Evolutionary conservation across 768 basidiomycete species (phyloP), one percentile per base, ranked within the genome.

Genomic region (Tremella yokohamensis): DNA sequence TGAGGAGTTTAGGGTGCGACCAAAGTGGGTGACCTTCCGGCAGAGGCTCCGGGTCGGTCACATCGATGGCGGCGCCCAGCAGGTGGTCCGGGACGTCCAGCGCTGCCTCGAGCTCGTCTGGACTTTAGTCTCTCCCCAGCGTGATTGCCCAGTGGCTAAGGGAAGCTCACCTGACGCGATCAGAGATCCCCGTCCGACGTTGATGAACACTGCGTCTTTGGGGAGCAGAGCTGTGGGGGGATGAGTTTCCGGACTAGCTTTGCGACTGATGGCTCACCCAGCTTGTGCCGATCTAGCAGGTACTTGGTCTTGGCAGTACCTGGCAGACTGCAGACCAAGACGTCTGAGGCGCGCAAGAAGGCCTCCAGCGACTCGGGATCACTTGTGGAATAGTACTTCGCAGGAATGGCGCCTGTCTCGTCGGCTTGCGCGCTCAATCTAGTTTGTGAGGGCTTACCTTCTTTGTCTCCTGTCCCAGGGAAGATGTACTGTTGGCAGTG

Each of bases 21-120:
- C 57, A 79, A 16, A 79, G 64, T 3, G 72, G 66, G 59, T 78
- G 76, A 19, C 58, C 45, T 6, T 51, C 19, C 0, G 77, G 73
- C 2, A 79, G 70, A 0, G 79, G 79, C 58, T 79, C 79, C 11
- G 79, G 78, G 37, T 74, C 67, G 8, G 78, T 78, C 2, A 79
- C 79, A 64, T 77, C 76, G 13, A 74, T 56, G 13, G 70, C 73
- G 9, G 63, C 70, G n/a, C 72, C 75, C 40, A 62, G 63, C 18
- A 76, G 56, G 12, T 59, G 64, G 44, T 63, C 54, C 48, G 55
- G 52, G 7, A 56, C 19, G 44, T 69, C 58, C 1, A 72, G 68
- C 0, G 65, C 58, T 48, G 62, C 16, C 2, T 72, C 26, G n/a
- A 72, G 60, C 34, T 68, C 64, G 15, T 70, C 68, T 72, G 52